Evolutionary conservation across 1,284 basidiomycete genomes (phyloP), one percentile per base, ranked within the genome.

Genomic region (Phellopilus nigrolimitatus): DNA sequence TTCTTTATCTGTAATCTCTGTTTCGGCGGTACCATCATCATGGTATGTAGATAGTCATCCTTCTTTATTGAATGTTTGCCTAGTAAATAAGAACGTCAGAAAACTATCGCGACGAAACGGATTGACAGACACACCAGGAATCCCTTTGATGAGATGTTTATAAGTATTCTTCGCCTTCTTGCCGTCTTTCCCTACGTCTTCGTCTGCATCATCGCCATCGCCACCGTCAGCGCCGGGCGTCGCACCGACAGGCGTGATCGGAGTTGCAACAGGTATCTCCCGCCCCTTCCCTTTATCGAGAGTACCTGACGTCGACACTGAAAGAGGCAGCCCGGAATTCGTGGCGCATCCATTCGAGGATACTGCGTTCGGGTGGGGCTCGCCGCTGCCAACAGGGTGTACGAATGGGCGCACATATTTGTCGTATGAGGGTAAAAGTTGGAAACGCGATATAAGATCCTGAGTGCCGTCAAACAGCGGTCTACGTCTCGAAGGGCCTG

Each of bases 41-140:
- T 76, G 1, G 68, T 79, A 37, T 72, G 74, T 46, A 89, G 67
- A 64, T 80, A 87, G 55, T 85, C 81, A 59, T 89, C 86, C 64
- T 85, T 89, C 71, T 86, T 88, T 72, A 78, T 75, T n/a, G 86
- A 86, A 59, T 89, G 86, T 66, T 87, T 88, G 50, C 86, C 83
- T 85, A 59, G 3, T 33, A 36, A 27, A 31, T n/a, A 12, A 33
- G 41, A 41, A 41, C 46, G 42, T 55, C 17, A 49, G 21, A 47
- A 39, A 22, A 54, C 47, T 55, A 10, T 21, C 33, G 47, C 42
- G 44, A 39, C 21, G 42, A 34, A 43, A 38, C 33, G 17, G 51
- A 48, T 33, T n/a, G 6, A 55, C 46, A 48, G 49, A 73, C 80
- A 60, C 64, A 84, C 83, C 86, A 60, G 86, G 85, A 37, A 86